These are phyloP conservation scores for Debaryomyces singareniensis DNA, from an alignment of 1,139 yeast species.

Conservation along the genomic window DNA sequence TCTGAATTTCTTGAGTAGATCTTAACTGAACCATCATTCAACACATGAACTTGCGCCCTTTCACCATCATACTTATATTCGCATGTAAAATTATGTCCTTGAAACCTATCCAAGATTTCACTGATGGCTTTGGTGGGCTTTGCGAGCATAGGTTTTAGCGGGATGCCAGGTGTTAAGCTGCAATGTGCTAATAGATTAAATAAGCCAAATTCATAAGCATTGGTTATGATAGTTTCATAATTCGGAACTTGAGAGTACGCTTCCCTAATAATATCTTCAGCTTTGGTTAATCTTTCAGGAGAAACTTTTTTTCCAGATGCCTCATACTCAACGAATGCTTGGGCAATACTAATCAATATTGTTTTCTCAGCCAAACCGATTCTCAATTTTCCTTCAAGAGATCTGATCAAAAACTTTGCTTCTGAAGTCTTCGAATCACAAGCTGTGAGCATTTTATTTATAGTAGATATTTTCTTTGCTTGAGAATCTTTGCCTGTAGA, in stretches of 20 bases:
- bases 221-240: slow-evolving; percentile 67
- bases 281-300: slow-evolving; percentile 42
- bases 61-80: slow-evolving; percentile 98
- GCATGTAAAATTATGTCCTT: slow-evolving; percentile 81
- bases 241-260: slow-evolving; percentile 92
- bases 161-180: slow-evolving; percentile 83
- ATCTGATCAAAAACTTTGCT: slow-evolving; percentile 84
- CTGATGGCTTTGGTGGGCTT: slow-evolving; percentile 91
- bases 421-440: slow-evolving; percentile 67
- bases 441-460: slow-evolving; percentile 79
- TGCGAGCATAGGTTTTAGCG: slow-evolving; percentile 96
- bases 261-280: slow-evolving; percentile 76
- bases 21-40: slow-evolving; percentile 59
- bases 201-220: slow-evolving; percentile 65
- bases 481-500: slow-evolving; percentile 85
- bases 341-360: slow-evolving; percentile 76
- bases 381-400: slow-evolving; percentile 86
- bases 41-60: slow-evolving; percentile 86
- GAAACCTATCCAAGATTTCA: slow-evolving; percentile 85
- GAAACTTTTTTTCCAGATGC: slow-evolving; percentile 16
- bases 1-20: slow-evolving; percentile 93
- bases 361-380: slow-evolving; percentile 94
- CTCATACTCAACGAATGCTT: slow-evolving; percentile 69
- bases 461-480: slow-evolving; percentile 63
- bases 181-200: slow-evolving; percentile 60